These are phyloP conservation scores for Sarocladium kiliense DNA, from an alignment of 2,329 filamentous ascomycete genomes.

Conservation along the genomic window DNA sequence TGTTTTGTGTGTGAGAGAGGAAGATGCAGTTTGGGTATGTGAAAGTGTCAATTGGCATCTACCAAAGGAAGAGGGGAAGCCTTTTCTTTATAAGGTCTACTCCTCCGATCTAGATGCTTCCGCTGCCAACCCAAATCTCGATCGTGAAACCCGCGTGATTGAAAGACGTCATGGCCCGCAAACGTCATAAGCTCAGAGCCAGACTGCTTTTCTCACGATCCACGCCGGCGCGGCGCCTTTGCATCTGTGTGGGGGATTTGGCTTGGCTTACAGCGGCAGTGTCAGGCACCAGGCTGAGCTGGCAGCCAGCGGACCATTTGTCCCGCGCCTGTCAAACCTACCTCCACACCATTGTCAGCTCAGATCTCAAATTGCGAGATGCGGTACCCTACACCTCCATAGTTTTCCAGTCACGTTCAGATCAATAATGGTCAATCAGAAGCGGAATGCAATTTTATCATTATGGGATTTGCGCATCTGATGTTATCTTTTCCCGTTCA, in stretches of 20 bases:
- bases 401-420: too few relatives aligned
- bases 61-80: neutral
- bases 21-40: neutral
- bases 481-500: too few relatives aligned
- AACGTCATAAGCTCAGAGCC: slow-evolving; percentile 5
- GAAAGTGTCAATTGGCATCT: neutral
- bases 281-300: neutral
- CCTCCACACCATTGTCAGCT: neutral
- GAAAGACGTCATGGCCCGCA: slow-evolving; percentile 5
- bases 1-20: neutral
- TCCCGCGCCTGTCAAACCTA: neutral
- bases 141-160: slow-evolving; percentile 1
- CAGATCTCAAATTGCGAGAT: too few relatives aligned
- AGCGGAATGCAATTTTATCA: too few relatives aligned
- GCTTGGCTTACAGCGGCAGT: neutral
- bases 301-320: slow-evolving; percentile 1
- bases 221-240: neutral
- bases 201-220: neutral
- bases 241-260: slow-evolving; percentile 1
- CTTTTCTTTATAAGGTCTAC: neutral
- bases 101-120: slow-evolving; percentile 2
- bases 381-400: too few relatives aligned
- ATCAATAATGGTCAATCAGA: too few relatives aligned
- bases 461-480: too few relatives aligned
- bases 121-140: neutral